Evolutionary conservation across 352 stramenopile species (phyloP), one percentile per base, ranked within the genome.

Genomic region (Globisporangium barbulae): DNA sequence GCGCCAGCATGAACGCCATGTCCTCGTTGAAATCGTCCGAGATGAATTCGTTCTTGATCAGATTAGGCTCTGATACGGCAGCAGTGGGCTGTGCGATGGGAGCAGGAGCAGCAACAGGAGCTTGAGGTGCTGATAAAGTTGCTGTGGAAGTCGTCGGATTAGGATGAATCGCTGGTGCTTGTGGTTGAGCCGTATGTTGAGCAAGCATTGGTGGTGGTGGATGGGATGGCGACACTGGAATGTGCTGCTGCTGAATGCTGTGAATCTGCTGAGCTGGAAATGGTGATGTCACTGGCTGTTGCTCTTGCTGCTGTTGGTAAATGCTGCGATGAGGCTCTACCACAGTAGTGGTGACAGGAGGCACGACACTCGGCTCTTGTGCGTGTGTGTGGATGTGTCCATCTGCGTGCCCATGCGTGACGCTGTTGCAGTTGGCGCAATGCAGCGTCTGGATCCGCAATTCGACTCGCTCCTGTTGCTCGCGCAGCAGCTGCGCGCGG

Each of bases 11-110:
- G 68, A 90, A 92, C 17, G 78, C 70, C 33, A 86, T 53, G 56
- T 92, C 83, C 68, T 92, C 81, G 31, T 89, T 76, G 33, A 75
- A 63, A 39, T 89, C 79, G 47, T 92, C 78, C 25, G 67, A 65
- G 57, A 90, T 89, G 48, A 88, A 90, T 44, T 83, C 75, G 44
- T 89, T 74, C 31, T 68, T 59, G 53, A 62, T 59, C 19, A 45
- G 10, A 28, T 44, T 31, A 3, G 30, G 6, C 30, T 33, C 21
- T 35, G 5, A 12, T 22, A 6, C 19, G 17, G 21, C 49, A 59
- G 25, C 37, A 25, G 37, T 25, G 6, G 13, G 21, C 35, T 44
- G 50, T 25, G 28, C 15, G 6, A 33, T 39, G 19, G 4, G 2
- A n/a, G 19, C 30, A 57, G 50, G 19, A 57, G 12, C 48, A 33